Percentiles rank a stretch among this genome's conserved stretches.
These are phyloP conservation scores for Hysterangium stoloniferum DNA, from an alignment of 768 basidiomycete genomes.

Conservation along the genomic window DNA sequence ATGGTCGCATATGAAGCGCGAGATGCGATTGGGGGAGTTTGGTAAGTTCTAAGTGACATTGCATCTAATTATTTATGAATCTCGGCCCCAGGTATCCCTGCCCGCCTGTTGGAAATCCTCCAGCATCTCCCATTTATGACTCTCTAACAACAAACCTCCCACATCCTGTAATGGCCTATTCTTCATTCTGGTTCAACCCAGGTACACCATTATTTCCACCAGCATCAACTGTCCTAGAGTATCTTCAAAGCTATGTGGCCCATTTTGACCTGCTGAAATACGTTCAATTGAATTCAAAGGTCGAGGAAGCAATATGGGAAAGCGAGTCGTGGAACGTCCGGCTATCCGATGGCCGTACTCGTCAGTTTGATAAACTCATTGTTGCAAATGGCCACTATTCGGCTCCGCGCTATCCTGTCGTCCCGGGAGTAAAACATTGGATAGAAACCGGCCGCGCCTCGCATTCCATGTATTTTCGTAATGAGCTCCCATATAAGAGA, in stretches of 20 bases:
- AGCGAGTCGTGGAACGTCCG: slow-evolving; percentile 40
- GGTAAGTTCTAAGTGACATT: slow-evolving; percentile 36
- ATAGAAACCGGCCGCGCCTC: slow-evolving; percentile 39
- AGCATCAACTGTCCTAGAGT: slow-evolving; percentile 54
- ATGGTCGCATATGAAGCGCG: slow-evolving; percentile 57
- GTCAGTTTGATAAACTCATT: slow-evolving; percentile 55
- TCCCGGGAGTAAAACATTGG: slow-evolving; percentile 58
- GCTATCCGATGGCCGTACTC: slow-evolving; percentile 24
- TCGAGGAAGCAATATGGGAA: slow-evolving; percentile 39
- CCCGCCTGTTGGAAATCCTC: slow-evolving; percentile 40
- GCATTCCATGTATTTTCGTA: slow-evolving; percentile 66
- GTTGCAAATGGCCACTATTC: slow-evolving; percentile 74
- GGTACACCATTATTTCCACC: slow-evolving; percentile 63
- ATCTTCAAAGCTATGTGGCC: slow-evolving; percentile 58
- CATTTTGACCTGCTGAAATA: slow-evolving; percentile 53
- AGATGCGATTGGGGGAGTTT: slow-evolving; percentile 64
- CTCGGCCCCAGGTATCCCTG: slow-evolving; percentile 42
- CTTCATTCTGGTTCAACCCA: slow-evolving; percentile 57
- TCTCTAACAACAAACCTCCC: slow-evolving; percentile 78
- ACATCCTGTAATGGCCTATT: slow-evolving; percentile 68
- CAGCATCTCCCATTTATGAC: slow-evolving; percentile 67
- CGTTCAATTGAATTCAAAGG: slow-evolving; percentile 55
- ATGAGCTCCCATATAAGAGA: slow-evolving; percentile 31
- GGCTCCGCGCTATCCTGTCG: slow-evolving; percentile 52
- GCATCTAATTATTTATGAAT: background rate